Conservation (phyloP, 2,329 filamentous ascomycete species). For the Sporothrix euskadiensis region DNA sequence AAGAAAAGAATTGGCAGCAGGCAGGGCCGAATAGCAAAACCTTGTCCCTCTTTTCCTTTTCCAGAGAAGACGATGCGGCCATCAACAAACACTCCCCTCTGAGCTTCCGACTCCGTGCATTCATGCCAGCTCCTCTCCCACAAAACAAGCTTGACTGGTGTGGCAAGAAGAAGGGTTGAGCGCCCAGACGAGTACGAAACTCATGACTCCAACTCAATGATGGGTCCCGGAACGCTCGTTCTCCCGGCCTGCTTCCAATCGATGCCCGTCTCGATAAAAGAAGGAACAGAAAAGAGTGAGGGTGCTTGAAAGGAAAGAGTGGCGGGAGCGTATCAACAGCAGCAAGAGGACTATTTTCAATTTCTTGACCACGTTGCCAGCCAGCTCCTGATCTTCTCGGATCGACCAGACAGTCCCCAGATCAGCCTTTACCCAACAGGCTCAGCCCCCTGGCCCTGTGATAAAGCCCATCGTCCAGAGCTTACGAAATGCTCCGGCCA, state of each 20-base stretch:
- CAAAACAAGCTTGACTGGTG: not conserved
- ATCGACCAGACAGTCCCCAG: constrained; percentile 9
- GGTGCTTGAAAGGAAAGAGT: constrained; percentile 7
- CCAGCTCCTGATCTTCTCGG: not conserved
- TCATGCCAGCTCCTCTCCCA: not conserved
- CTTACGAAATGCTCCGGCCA: constrained; percentile 7
- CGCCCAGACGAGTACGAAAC: constrained; percentile 79
- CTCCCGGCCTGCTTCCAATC: not conserved
- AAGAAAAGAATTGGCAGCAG: not conserved
- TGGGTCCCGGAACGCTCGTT: constrained; percentile 65
- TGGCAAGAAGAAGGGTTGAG: constrained; percentile 28
- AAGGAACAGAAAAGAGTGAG: constrained; percentile 18
- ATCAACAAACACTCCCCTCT: not conserved
- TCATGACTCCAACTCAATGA: constrained; percentile 88
- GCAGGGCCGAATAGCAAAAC: not conserved
- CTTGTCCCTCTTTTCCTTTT: not conserved
- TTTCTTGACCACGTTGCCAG: not conserved
- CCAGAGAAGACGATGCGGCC: constrained; percentile 18
- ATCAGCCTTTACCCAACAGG: not conserved
- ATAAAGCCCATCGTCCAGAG: constrained; percentile 8
- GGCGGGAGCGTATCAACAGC: not conserved
- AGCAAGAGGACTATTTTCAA: constrained; percentile 8
- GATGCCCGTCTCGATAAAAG: constrained; percentile 9
- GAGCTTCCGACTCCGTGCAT: not conserved
- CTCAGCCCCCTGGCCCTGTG: not conserved